Evolutionary conservation across 306 rosid species (phyloP), one percentile per base, ranked within the genome.

Genomic region (Cicer pinnatifidum): DNA sequence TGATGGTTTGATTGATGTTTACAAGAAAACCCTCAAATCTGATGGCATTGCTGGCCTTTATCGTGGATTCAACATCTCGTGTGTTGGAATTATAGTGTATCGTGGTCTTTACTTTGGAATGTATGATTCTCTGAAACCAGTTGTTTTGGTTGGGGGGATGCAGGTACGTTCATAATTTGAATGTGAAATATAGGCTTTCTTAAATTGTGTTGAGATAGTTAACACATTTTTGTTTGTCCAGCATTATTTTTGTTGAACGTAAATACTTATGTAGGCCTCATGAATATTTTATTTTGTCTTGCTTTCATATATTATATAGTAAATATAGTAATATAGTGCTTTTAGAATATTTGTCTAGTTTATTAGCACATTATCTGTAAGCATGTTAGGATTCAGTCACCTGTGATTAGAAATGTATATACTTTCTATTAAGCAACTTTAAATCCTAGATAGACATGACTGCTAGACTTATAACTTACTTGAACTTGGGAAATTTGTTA

Each of bases 71-170:
- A 92, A 77, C 80, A 69, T 87, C 77, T 88, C 96, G 0, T 87
- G 88, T 77, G 86, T 90, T 82, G 98, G 97, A 67, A 92, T 90
- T 75, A 90, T 92, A 5, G 95, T 92, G 75, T 87, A 92, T 35
- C 95, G 98, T 63, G 98, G 98, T 76, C 92, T 92, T 19, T 90
- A 90, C 81, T 90, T 92, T 76, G 97, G 97, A 83, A 80, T 92
- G 89, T 92, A 92, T 54, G 97, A 90, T 82, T 92, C 97, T 65
- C 82, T 92, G 78, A 92, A 92, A 67, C 96, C 97, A 64, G 94
- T 84, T 39, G 88, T 88, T 82, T 79, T 90, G 84, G 89, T 85
- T 70, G 97, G 91, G 63, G 85, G 65, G 0, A 8, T 89, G 84
- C 89, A 88, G 97, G 97, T 92, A 82, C 63, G 84, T 66, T 7